These are phyloP conservation scores for Tetracladium setigerum DNA, from an alignment of 495 filamentous ascomycete species.

Conservation along the genomic window DNA sequence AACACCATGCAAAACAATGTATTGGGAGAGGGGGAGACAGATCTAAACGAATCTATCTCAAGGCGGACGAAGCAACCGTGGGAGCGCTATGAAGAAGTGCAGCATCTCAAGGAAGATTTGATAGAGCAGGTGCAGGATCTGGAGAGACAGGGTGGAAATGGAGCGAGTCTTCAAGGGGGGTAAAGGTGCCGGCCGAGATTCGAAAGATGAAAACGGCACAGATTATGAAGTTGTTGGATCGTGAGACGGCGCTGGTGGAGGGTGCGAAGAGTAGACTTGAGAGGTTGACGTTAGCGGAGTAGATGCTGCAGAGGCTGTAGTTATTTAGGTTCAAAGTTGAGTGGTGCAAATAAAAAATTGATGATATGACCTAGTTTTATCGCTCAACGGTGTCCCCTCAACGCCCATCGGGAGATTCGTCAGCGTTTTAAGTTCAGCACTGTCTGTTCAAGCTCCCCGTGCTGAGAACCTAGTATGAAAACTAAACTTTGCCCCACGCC, in stretches of 20 bases:
- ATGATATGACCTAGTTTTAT: too few species aligned
- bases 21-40: slow-evolving; percentile 31
- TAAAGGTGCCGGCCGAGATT: slow-evolving; percentile 57
- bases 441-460: too few species aligned
- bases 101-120: slow-evolving; percentile 39
- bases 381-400: too few species aligned
- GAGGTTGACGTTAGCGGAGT: slow-evolving; percentile 33
- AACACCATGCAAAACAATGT: slow-evolving; percentile 37
- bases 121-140: slow-evolving; percentile 39
- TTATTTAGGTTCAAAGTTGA: neutral
- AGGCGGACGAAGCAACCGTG: slow-evolving; percentile 29
- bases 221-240: slow-evolving; percentile 62
- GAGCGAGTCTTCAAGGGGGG: slow-evolving; percentile 7
- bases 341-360: too few species aligned
- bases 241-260: slow-evolving; percentile 53
- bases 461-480: too few species aligned
- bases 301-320: slow-evolving; percentile 21
- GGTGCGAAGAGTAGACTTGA: slow-evolving; percentile 45
- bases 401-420: too few species aligned
- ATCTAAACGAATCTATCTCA: neutral
- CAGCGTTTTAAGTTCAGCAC: too few species aligned
- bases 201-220: slow-evolving; percentile 60
- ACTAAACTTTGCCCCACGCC: too few species aligned
- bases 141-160: slow-evolving; percentile 12
- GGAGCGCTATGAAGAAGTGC: slow-evolving; percentile 41